Base-by-base conservation (phyloP, 129 eudicot species). In the Tagetes erecta region DNA sequence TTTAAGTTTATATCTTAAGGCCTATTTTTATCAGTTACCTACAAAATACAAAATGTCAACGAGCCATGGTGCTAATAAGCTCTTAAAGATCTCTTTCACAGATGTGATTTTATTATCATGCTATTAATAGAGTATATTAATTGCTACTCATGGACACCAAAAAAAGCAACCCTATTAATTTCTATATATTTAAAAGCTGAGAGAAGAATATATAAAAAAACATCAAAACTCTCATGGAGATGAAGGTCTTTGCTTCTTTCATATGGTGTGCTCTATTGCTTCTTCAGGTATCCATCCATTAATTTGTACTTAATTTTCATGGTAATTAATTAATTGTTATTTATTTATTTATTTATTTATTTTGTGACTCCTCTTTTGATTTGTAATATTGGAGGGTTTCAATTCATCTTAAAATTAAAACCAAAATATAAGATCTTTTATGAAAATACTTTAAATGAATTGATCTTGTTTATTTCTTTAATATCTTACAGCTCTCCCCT, bases 211-310 rank as follows among this genome's bases (percentile, higher is more conserved):
- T 11, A 44, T 8, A 27, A 12, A 64, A 2, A 39, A 30, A 52
- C 10, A 20, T 59, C 31, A 51, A 70, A 51, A 70, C 64, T 12
- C 14, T 35, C 63, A 14, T 52, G 50, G 46, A 69, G 56, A 79
- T 83, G 45, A 27, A 62, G 76, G 52, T 8, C 34, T 50, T 64
- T 39, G 68, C 64, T 34, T 63, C 66, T 51, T 37, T 74, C 74
- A 34, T 72, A 46, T 63, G 72, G 38, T 64, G 38, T 83, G 78
- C 59, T 75, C 64, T 83, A 13, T 73, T 79, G 30, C 71, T 79
- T 52, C 70, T 79, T 42, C 80, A 71, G 87, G 87, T 83, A 64
- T 27, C 68, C 8, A 12, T 31, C 14, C 34, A 27, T 39, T 3
- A 20, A 66, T 4, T 11, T 36, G 41, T 4, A 39, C 0, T 2